These are phyloP conservation scores for Boletellus sp. DNA, from an alignment of 768 basidiomycete genomes.

Conservation along the genomic window DNA sequence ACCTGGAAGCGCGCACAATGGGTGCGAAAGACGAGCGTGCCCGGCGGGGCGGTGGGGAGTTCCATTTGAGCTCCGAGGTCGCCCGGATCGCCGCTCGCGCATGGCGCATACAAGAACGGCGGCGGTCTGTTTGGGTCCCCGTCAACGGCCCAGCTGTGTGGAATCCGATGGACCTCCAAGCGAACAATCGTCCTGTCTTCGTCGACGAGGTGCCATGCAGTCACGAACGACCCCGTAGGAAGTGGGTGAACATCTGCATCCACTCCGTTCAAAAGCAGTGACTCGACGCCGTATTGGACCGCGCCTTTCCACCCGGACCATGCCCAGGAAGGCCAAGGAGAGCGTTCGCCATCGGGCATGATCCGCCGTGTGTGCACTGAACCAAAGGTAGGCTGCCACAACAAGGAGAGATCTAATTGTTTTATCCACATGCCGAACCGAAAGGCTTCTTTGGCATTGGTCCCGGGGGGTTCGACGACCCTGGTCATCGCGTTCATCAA, in stretches of 20 bases:
- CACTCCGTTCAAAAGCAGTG: background rate
- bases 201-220: slow-evolving; percentile 16
- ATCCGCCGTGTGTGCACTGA: slow-evolving; percentile 7
- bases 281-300: slow-evolving; percentile 4
- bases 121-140: background rate
- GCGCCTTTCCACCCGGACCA: slow-evolving; percentile 27
- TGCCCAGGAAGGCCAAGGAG: slow-evolving; percentile 23
- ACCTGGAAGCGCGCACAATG: slow-evolving; percentile 12
- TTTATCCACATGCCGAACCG: slow-evolving; percentile 11
- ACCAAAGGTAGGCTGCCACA: slow-evolving; percentile 23
- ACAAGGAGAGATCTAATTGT: slow-evolving; percentile 12
- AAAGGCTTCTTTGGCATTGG: slow-evolving; percentile 3
- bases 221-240: slow-evolving; percentile 19
- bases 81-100: background rate
- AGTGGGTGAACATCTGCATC: background rate
- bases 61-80: background rate
- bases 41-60: slow-evolving; percentile 5
- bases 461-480: background rate
- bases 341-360: background rate
- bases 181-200: slow-evolving; percentile 6
- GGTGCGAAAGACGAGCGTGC: slow-evolving; percentile 26
- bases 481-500: slow-evolving; percentile 3
- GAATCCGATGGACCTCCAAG: slow-evolving; percentile 7
- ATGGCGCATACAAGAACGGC: slow-evolving; percentile 1
- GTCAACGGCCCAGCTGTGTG: background rate